A percentile compares a stretch with the other conserved stretches of the same genome.
phyloP scores from a whole-genome alignment of 164 flowering plant genomes.

The Berberis thunbergii region DNA sequence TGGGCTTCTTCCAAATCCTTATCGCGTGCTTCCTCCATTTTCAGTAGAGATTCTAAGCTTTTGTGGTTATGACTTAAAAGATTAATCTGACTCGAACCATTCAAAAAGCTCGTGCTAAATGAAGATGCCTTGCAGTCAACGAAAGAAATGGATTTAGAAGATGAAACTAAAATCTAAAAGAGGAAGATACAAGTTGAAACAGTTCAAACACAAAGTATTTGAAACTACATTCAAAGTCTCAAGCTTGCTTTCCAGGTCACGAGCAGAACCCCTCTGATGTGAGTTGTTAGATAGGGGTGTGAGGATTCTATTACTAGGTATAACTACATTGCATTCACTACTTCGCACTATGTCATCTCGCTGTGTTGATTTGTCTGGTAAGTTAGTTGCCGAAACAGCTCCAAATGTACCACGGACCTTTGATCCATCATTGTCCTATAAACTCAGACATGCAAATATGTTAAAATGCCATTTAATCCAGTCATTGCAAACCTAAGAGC shows the following conservation, averaged over 20 bases:
- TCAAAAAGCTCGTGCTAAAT: constrained; percentile 19
- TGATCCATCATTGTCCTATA: constrained; percentile 7
- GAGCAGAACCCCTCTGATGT: constrained; percentile 4
- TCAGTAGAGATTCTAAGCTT: constrained; percentile 34
- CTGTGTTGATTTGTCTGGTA: constrained; percentile 4
- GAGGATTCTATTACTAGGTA: constrained; percentile 10
- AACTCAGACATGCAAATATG: background rate
- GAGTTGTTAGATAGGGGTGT: constrained; percentile 4
- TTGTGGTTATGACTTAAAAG: constrained; percentile 15
- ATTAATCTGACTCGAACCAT: constrained; percentile 19
- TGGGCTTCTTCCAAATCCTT: constrained; percentile 82
- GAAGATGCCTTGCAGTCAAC: constrained; percentile 20
- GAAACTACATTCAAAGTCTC: constrained; percentile 11
- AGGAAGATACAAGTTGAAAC: background rate
- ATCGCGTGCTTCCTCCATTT: constrained; percentile 61
- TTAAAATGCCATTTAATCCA: too few relatives aligned
- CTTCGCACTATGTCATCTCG: background rate
- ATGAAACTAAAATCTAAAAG: too few relatives aligned
- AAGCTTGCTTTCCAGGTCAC: constrained; percentile 1
- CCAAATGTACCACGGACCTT: constrained; percentile 5
- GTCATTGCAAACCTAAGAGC: too few relatives aligned
- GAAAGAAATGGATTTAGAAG: background rate
- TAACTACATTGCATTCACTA: constrained; percentile 7
- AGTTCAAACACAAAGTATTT: background rate
- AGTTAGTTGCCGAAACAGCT: constrained; percentile 1